Conservation (phyloP, 768 basidiomycete genomes). For the Leucosporidium yakuticum region DNA sequence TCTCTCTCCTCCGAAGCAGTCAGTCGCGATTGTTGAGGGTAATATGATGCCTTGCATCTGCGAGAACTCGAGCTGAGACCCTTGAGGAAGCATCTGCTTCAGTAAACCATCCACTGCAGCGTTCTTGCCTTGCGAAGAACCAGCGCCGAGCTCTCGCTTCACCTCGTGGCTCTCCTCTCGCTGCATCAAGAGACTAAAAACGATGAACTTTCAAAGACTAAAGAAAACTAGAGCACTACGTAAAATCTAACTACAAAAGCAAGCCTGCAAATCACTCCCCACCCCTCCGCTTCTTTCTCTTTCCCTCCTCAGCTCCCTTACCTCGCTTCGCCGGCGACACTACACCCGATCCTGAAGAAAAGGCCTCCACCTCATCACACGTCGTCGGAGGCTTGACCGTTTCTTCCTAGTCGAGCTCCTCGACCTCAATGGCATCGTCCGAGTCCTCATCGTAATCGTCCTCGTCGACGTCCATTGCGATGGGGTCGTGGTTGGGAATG, state of each 20-base stretch:
- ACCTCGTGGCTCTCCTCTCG: too few relatives aligned
- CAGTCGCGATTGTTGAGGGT: too few relatives aligned
- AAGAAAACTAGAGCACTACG: neutral
- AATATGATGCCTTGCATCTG: too few relatives aligned
- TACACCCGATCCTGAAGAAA: neutral
- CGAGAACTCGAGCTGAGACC: too few relatives aligned
- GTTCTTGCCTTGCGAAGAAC: too few relatives aligned
- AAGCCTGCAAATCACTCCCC: neutral
- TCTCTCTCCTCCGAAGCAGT: too few relatives aligned
- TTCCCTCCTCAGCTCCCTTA: neutral
- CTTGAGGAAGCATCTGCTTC: too few relatives aligned
- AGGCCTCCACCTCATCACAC: neutral
- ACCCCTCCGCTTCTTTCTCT: slow-evolving; percentile 8
- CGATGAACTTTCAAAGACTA: neutral
- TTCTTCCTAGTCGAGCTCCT: slow-evolving; percentile 23
- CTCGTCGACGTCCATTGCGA: slow-evolving; percentile 58
- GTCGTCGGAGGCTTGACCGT: slow-evolving; percentile 14
- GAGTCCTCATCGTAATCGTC: slow-evolving; percentile 48
- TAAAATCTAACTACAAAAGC: neutral
- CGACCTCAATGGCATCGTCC: slow-evolving; percentile 24
- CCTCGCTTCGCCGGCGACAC: neutral
- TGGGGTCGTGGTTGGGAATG: slow-evolving; percentile 69
- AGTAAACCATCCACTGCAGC: too few relatives aligned
- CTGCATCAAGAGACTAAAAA: neutral
- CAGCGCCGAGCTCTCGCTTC: too few relatives aligned